A percentile compares a stretch with the other conserved stretches of the same genome.
These are phyloP conservation scores for Apiospora phragmitis DNA, from an alignment of 2,329 filamentous ascomycete genomes.

Conservation along the genomic window DNA sequence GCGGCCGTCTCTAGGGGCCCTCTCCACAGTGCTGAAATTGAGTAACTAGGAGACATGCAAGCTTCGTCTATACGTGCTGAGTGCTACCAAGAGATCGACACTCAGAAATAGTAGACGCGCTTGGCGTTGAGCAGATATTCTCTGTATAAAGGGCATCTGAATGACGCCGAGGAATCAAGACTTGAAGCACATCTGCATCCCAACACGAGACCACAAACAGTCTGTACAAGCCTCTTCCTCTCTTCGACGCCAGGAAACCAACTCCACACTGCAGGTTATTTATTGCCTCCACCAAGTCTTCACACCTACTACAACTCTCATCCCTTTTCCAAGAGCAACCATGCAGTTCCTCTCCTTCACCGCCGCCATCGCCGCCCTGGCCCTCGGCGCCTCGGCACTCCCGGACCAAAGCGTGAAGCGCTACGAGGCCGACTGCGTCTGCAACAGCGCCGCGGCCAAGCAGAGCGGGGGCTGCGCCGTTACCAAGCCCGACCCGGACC, in stretches of 20 bases:
- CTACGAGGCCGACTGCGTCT: background rate
- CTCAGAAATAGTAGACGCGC: background rate
- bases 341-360: background rate
- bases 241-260: background rate
- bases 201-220: background rate
- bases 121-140: background rate
- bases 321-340: background rate
- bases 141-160: background rate
- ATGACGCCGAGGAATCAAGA: background rate
- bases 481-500: background rate
- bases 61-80: background rate
- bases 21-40: background rate
- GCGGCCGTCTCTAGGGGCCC: background rate
- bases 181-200: background rate
- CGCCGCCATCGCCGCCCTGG: background rate
- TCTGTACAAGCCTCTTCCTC: background rate
- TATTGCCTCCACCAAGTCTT: too few species aligned
- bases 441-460: background rate
- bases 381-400: background rate
- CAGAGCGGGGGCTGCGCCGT: background rate
- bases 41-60: background rate
- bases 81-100: background rate
- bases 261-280: too few species aligned
- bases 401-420: background rate
- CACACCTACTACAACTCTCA: background rate